Evolutionary conservation across 768 basidiomycete species (phyloP).

Genomic region (Ramaria sp.): DNA sequence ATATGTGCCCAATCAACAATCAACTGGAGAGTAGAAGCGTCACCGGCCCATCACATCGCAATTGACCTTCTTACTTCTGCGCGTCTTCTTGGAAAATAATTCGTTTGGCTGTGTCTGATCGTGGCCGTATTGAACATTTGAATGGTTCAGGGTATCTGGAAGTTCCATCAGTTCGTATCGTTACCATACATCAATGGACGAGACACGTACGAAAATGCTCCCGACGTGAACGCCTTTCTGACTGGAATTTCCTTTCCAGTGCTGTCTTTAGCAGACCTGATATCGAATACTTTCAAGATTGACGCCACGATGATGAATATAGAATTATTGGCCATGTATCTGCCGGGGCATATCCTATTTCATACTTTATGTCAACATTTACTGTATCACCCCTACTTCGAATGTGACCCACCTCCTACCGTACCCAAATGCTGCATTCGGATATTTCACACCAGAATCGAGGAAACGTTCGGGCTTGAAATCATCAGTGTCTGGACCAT

Average conservation of each 20-base stretch:
- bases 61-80: too few relatives aligned
- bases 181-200: too few relatives aligned
- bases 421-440: not conserved
- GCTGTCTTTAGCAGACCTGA: constrained; percentile 30
- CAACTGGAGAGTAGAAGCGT: too few relatives aligned
- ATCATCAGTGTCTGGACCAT: constrained; percentile 15
- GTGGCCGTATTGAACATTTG: too few relatives aligned
- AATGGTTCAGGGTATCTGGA: too few relatives aligned
- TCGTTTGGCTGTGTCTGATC: too few relatives aligned
- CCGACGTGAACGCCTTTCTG: too few relatives aligned
- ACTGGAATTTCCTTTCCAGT: constrained; percentile 24
- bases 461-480: constrained; percentile 12
- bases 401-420: not conserved
- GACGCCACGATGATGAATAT: constrained; percentile 36
- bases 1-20: too few relatives aligned
- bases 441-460: not conserved
- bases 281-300: constrained; percentile 35
- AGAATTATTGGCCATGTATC: constrained; percentile 38
- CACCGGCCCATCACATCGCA: too few relatives aligned
- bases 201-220: too few relatives aligned
- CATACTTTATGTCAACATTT: not conserved
- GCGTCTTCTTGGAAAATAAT: too few relatives aligned
- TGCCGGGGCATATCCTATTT: constrained; percentile 44
- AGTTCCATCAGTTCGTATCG: too few relatives aligned
- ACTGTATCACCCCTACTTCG: not conserved